phyloP scores from a whole-genome alignment of 164 flowering plant species.

The Vitis riparia region DNA sequence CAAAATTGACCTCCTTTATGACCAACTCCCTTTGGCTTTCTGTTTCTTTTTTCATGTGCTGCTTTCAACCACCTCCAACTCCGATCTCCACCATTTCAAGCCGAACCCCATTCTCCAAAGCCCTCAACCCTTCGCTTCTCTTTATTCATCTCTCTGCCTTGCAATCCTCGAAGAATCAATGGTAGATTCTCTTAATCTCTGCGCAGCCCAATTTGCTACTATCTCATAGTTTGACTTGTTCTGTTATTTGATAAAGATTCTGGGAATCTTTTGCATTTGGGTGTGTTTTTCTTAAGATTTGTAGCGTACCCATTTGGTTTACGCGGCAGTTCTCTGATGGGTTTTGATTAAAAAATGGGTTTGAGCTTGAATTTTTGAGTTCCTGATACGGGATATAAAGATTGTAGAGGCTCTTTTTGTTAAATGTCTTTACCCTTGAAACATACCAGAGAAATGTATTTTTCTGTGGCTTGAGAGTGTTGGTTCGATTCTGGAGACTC shows the following conservation, averaged over 20 bases:
- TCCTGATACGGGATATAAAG: background rate
- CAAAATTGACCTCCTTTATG: background rate
- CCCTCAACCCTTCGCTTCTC: background rate
- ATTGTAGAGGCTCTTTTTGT: background rate
- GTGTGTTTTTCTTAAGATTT: conserved; percentile 1
- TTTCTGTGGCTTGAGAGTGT: background rate
- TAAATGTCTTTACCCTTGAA: background rate
- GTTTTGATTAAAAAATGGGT: background rate
- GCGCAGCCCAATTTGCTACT: conserved; percentile 1
- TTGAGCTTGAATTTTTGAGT: conserved; percentile 6
- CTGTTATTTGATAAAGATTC: background rate
- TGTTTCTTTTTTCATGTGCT: background rate
- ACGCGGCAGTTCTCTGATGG: background rate
- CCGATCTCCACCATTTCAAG: conserved; percentile 3
- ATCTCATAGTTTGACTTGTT: background rate
- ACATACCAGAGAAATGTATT: background rate
- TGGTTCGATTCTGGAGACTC: background rate
- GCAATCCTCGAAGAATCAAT: background rate
- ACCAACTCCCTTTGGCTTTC: background rate
- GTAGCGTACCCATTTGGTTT: conserved; percentile 3
- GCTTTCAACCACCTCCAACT: background rate
- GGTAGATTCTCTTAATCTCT: background rate
- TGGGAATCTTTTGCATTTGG: background rate
- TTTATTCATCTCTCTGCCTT: background rate
- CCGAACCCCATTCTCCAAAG: background rate